These are phyloP conservation scores for Xerocomellus amylosporus DNA, from an alignment of 768 basidiomycete species.

Conservation along the genomic window DNA sequence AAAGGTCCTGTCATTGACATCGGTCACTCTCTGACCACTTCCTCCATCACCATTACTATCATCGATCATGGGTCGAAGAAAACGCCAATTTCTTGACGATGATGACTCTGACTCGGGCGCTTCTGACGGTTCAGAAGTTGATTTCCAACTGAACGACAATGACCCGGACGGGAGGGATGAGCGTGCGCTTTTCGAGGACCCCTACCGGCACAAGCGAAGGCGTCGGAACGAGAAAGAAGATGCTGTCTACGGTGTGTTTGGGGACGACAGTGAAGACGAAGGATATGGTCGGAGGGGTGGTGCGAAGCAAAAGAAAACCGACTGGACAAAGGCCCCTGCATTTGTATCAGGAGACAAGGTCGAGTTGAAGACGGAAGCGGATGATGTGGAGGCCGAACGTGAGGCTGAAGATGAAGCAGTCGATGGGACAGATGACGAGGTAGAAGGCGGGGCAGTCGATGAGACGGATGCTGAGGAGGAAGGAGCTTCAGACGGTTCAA, in stretches of 20 bases:
- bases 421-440: conserved; percentile 40
- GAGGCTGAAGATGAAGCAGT: conserved; percentile 38
- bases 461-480: conserved; percentile 39
- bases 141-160: conserved; percentile 45
- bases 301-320: conserved; percentile 42
- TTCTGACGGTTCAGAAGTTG: conserved; percentile 54
- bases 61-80: conserved; percentile 65
- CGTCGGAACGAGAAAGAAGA: conserved; percentile 67
- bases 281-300: conserved; percentile 27
- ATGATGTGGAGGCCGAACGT: conserved; percentile 34
- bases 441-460: conserved; percentile 24
- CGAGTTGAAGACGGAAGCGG: conserved; percentile 41
- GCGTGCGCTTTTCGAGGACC: conserved; percentile 71
- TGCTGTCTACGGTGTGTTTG: conserved; percentile 75
- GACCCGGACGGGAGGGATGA: conserved; percentile 70
- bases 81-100: conserved; percentile 72
- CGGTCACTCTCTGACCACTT: background rate
- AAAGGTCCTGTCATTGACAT: conserved; percentile 4
- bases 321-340: conserved; percentile 76
- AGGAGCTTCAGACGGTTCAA: conserved; percentile 32
- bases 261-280: conserved; percentile 67
- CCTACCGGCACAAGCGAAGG: conserved; percentile 69
- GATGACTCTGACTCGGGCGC: conserved; percentile 74
- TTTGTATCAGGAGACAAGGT: conserved; percentile 61
- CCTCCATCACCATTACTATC: background rate